phyloP scores from a whole-genome alignment of 1,284 basidiomycete species.

The Ustanciosporium gigantosporum region DNA sequence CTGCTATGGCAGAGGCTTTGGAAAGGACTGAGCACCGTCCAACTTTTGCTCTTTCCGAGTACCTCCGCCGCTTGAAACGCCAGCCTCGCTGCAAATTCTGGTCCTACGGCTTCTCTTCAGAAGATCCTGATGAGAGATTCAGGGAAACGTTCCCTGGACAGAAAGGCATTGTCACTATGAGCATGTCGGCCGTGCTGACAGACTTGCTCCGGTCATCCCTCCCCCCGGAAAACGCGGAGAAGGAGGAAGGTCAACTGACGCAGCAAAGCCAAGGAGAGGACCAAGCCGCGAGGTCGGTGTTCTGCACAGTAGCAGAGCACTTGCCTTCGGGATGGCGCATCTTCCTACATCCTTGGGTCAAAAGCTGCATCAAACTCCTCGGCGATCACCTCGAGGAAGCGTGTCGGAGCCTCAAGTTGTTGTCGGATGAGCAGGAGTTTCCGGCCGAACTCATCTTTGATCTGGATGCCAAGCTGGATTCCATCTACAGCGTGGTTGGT shows the following conservation, averaged over 20 bases:
- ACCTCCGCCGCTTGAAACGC: conserved; percentile 25
- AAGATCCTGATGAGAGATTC: conserved; percentile 20
- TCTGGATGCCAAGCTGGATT: conserved; percentile 17
- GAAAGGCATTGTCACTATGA: conserved; percentile 15
- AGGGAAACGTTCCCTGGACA: conserved; percentile 22
- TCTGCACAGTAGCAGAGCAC: conserved; percentile 7
- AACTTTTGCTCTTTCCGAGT: conserved; percentile 4
- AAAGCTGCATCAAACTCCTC: conserved; percentile 16
- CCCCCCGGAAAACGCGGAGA: conserved; percentile 3
- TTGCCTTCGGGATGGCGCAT: conserved; percentile 9
- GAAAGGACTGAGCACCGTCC: not conserved
- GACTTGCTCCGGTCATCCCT: conserved; percentile 12
- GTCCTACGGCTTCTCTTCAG: conserved; percentile 23
- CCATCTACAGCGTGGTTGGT: conserved; percentile 5
- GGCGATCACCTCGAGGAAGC: conserved; percentile 18
- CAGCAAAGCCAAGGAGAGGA: conserved; percentile 8
- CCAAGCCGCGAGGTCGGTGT: conserved; percentile 7
- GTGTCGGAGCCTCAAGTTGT: conserved; percentile 15
- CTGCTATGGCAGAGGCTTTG: conserved; percentile 10
- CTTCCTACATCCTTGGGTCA: conserved; percentile 28
- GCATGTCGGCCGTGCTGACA: conserved; percentile 21
- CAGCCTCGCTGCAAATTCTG: conserved; percentile 19
- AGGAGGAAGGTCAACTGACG: conserved; percentile 21
- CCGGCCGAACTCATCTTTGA: conserved; percentile 26
- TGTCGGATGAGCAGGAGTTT: conserved; percentile 9